Percentiles rank a stretch among this genome's conserved stretches.
Evolutionary conservation across 352 stramenopile species (phyloP).

Genomic region (Pythium insidiosum): DNA sequence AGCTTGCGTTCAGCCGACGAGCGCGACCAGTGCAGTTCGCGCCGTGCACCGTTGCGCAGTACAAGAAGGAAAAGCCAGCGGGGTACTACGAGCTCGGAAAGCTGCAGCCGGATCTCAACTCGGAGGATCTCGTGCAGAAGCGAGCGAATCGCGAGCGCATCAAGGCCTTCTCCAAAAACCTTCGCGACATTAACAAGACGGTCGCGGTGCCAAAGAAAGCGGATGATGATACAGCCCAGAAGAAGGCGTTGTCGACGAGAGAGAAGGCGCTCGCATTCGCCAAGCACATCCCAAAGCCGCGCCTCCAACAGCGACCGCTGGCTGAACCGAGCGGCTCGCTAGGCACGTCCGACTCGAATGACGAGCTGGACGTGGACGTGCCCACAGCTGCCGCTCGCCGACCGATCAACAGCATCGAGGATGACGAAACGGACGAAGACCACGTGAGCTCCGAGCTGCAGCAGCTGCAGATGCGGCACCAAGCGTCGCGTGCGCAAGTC

Average conservation of each 20-base stretch:
- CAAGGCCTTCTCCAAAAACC: conserved; percentile 78
- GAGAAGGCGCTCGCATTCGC: conserved; percentile 74
- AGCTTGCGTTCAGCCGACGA: conserved; percentile 74
- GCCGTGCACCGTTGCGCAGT: conserved; percentile 79
- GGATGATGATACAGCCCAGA: conserved; percentile 15
- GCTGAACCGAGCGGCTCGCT: conserved; percentile 9
- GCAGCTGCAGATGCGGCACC: conserved; percentile 62
- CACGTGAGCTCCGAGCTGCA: conserved; percentile 53
- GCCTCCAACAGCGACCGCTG: conserved; percentile 16
- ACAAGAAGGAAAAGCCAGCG: conserved; percentile 77
- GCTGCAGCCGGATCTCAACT: conserved; percentile 81
- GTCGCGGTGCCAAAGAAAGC: conserved; percentile 21
- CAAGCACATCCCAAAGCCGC: conserved; percentile 73
- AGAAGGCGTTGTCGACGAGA: conserved; percentile 42
- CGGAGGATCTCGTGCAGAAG: conserved; percentile 72
- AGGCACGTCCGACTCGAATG: conserved; percentile 6
- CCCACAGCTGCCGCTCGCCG: too few species aligned
- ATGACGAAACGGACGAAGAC: conserved; percentile 54
- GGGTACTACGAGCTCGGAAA: conserved; percentile 88
- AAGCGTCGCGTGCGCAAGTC: conserved; percentile 63
- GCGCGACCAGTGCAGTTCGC: conserved; percentile 69
- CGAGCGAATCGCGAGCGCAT: conserved; percentile 69
- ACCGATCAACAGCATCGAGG: conserved; percentile 42
- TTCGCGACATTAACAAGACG: conserved; percentile 69
- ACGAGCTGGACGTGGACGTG: conserved; percentile 17